These are phyloP conservation scores for Suhomyces anneliseae DNA, from an alignment of 1,139 yeast genomes.

Conservation along the genomic window DNA sequence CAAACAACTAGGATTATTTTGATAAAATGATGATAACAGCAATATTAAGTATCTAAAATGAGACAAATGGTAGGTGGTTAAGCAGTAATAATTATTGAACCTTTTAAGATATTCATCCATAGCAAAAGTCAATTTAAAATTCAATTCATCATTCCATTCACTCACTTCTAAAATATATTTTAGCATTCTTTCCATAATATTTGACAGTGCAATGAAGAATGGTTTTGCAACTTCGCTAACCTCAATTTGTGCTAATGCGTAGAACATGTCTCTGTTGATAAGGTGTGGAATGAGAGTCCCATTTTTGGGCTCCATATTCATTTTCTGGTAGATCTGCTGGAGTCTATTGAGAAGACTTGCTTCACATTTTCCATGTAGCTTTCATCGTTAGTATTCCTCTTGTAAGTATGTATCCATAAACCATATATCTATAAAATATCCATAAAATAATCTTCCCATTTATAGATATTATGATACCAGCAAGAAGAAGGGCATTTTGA, in stretches of 20 bases:
- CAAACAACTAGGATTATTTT: conserved; percentile 3
- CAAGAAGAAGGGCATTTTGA: no score
- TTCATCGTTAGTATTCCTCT: no score
- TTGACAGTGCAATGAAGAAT: conserved; percentile 8
- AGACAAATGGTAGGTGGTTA: conserved; percentile 1
- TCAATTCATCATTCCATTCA: not conserved
- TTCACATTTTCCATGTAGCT: no score
- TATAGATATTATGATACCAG: no score
- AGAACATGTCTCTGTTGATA: conserved; percentile 6
- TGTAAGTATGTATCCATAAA: no score
- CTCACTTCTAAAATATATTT: conserved; percentile 1
- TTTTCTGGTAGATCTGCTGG: no score
- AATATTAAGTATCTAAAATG: conserved; percentile 4
- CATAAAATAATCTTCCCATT: no score
- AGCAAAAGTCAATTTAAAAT: not conserved
- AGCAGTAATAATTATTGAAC: not conserved
- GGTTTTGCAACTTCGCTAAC: not conserved
- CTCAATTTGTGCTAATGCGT: conserved; percentile 6
- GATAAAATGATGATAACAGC: conserved; percentile 1
- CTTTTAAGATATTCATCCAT: conserved; percentile 2
- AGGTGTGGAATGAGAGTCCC: no score
- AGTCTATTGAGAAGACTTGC: no score
- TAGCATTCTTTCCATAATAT: conserved; percentile 6
- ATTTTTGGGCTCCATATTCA: no score
- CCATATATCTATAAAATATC: no score